Conservation (phyloP, 371 early-diverging fungal genomes). For the Rhizomucor miehei region DNA sequence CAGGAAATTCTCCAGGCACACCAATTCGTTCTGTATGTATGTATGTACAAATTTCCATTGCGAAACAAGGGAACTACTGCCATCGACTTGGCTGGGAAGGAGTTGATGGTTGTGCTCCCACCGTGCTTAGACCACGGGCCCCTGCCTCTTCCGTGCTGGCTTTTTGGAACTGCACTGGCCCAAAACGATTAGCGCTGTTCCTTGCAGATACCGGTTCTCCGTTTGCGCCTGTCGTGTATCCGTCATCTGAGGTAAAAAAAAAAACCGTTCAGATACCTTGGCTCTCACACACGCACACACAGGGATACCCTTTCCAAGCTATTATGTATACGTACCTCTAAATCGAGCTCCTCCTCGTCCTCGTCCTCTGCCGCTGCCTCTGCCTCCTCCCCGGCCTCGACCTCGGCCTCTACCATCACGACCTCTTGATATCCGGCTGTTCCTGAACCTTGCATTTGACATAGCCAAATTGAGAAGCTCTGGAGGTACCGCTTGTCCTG, state of each 20-base stretch:
- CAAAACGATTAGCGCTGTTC: slow-evolving; percentile 2
- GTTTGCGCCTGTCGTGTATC: slow-evolving; percentile 19
- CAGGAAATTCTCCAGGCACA: too few species aligned
- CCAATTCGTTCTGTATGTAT: too few species aligned
- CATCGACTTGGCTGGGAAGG: neutral
- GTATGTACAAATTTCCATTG: neutral
- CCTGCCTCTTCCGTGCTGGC: slow-evolving; percentile 25
- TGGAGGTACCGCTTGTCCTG: slow-evolving; percentile 56
- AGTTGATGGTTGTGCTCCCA: slow-evolving; percentile 4
- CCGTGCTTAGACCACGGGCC: slow-evolving; percentile 26
- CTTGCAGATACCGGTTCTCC: slow-evolving; percentile 15
- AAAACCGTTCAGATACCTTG: neutral
- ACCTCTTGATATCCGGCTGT: slow-evolving; percentile 33
- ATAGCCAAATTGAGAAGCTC: slow-evolving; percentile 73
- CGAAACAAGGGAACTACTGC: neutral
- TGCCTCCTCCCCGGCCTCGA: slow-evolving; percentile 31
- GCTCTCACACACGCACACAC: too few species aligned
- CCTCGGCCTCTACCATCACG: slow-evolving; percentile 44
- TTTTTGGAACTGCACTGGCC: slow-evolving; percentile 28
- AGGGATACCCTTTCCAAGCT: too few species aligned
- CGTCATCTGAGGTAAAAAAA: neutral
- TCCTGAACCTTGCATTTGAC: slow-evolving; percentile 68
- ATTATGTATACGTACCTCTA: neutral
- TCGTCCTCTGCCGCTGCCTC: neutral
- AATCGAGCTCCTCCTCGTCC: slow-evolving; percentile 21